A percentile compares a stretch with the other conserved stretches of the same genome.
These are phyloP conservation scores for Aspergillus intermedius DNA, from an alignment of 2,329 filamentous ascomycete species.

Conservation along the genomic window DNA sequence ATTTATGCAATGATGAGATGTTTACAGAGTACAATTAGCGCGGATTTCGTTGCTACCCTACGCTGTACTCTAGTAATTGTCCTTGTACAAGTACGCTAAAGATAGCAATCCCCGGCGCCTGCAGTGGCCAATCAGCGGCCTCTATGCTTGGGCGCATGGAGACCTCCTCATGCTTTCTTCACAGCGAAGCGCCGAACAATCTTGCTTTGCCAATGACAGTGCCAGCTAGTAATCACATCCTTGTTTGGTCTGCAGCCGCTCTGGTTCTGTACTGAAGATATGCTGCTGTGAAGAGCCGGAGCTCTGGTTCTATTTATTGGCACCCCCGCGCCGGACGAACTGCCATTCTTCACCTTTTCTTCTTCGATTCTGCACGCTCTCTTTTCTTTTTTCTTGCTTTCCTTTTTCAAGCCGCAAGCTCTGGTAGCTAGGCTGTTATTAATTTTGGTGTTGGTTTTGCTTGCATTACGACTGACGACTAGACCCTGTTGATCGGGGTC, in stretches of 20 bases:
- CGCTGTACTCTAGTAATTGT: no score
- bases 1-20: no score
- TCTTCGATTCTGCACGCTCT: constrained; percentile 16
- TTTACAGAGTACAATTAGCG: no score
- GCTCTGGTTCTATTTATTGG: constrained; percentile 25
- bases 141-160: no score
- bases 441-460: constrained; percentile 17
- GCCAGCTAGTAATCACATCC: constrained; percentile 3
- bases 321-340: constrained; percentile 16
- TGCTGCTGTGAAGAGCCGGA: constrained; percentile 9
- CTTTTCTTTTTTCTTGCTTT: constrained; percentile 13
- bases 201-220: no score
- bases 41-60: no score
- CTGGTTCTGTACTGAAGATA: neutral
- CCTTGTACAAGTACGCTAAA: no score
- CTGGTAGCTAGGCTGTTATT: constrained; percentile 28
- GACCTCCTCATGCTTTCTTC: no score
- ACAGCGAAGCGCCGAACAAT: no score
- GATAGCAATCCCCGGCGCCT: no score
- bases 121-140: no score
- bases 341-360: constrained; percentile 18
- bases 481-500: constrained; percentile 29
- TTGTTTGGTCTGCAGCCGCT: neutral
- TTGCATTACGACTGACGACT: constrained; percentile 7
- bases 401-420: constrained; percentile 21